These are phyloP conservation scores for Tricladium varicosporioides DNA, from an alignment of 2,329 filamentous ascomycete genomes.

Conservation along the genomic window DNA sequence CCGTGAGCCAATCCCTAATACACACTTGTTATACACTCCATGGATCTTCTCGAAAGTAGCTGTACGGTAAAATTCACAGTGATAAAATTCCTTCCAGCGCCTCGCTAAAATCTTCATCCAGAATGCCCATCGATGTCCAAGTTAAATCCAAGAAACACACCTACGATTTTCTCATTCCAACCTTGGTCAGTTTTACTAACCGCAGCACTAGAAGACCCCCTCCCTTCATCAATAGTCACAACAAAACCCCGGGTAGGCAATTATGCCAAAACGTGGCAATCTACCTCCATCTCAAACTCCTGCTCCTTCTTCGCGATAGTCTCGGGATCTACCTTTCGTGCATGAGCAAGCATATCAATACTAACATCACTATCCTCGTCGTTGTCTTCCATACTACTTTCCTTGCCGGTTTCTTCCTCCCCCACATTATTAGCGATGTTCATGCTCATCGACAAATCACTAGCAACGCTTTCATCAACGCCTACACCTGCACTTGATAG, in stretches of 20 bases:
- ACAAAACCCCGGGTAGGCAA: conserved; percentile 9
- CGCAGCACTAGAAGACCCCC: conserved; percentile 13
- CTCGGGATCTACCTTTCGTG: conserved; percentile 17
- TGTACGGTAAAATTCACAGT: no score
- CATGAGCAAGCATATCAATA: conserved; percentile 25
- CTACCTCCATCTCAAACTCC: conserved; percentile 20
- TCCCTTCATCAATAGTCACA: conserved; percentile 15
- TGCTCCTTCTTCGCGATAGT: conserved; percentile 15
- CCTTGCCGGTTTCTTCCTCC: conserved; percentile 13
- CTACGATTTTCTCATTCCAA: no score
- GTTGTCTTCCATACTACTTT: conserved; percentile 12
- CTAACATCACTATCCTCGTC: conserved; percentile 20
- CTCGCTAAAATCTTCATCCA: no score
- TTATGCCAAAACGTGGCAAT: conserved; percentile 1
- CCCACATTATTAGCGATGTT: background rate
- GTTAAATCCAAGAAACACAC: no score
- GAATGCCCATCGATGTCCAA: no score
- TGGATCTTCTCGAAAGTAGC: no score
- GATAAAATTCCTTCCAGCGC: no score
- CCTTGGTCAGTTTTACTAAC: background rate
- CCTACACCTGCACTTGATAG: background rate
- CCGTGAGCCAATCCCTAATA: no score
- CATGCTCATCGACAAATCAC: background rate
- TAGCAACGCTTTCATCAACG: background rate
- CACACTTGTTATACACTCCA: no score